Conservation (phyloP, 2,329 filamentous ascomycete species). For the Westerdykella ornata region DNA sequence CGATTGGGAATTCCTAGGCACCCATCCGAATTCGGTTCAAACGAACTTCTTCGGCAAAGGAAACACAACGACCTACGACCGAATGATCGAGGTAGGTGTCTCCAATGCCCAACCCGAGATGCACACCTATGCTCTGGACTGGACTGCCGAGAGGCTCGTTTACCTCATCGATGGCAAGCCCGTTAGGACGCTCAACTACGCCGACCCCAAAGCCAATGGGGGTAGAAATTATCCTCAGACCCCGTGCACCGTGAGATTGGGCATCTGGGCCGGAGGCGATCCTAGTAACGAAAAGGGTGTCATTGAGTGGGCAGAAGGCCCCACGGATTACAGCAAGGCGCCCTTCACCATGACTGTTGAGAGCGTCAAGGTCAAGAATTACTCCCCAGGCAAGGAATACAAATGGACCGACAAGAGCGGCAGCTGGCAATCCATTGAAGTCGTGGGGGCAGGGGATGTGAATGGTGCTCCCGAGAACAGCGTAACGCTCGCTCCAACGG, state of each 20-base stretch:
- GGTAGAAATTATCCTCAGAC: constrained; percentile 67
- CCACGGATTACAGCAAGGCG: constrained; percentile 42
- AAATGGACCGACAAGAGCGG: constrained; percentile 46
- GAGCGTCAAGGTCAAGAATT: constrained; percentile 47
- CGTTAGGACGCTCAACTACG: constrained; percentile 57
- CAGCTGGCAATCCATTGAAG: constrained; percentile 44
- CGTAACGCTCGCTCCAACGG: constrained; percentile 17
- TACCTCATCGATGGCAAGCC: constrained; percentile 64
- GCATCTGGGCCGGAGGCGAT: constrained; percentile 46
- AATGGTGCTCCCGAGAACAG: constrained; percentile 27
- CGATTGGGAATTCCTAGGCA: constrained; percentile 76
- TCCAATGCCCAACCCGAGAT: constrained; percentile 49
- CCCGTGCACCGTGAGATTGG: constrained; percentile 54
- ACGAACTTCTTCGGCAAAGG: constrained; percentile 75
- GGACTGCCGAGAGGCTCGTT: constrained; percentile 60
- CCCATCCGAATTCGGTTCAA: constrained; percentile 55
- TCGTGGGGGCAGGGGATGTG: constrained; percentile 31
- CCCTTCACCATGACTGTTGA: constrained; percentile 50
- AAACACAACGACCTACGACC: constrained; percentile 63
- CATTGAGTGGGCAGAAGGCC: constrained; percentile 61
- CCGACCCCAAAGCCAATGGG: constrained; percentile 45
- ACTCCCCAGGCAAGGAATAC: constrained; percentile 47
- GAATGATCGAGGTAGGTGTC: constrained; percentile 58
- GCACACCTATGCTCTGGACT: constrained; percentile 67
- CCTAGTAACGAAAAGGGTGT: constrained; percentile 49